A percentile compares a stretch with the other conserved stretches of the same genome.
These are phyloP conservation scores for Penicillium diatomitis DNA, from an alignment of 495 filamentous ascomycete genomes.

Conservation along the genomic window DNA sequence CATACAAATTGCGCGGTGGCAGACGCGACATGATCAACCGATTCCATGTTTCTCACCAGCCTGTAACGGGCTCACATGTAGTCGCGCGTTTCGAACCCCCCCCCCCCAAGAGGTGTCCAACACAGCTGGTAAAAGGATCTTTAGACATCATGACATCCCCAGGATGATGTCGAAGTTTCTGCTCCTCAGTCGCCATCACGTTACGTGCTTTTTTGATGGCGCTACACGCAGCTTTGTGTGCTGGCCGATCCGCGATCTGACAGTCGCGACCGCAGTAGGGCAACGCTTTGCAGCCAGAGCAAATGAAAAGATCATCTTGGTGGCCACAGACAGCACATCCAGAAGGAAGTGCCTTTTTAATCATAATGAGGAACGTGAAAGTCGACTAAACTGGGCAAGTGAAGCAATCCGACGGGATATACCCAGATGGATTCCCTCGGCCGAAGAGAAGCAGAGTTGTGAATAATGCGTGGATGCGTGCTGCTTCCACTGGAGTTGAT, in stretches of 20 bases:
- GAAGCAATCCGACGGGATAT: not conserved
- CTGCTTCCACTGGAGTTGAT: no score
- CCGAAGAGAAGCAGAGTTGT: no score
- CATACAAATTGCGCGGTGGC: constrained; percentile 25
- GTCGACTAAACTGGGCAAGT: not conserved
- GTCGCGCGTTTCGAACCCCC: constrained; percentile 22
- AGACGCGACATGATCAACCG: constrained; percentile 25
- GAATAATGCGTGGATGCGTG: no score
- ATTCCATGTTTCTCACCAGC: constrained; percentile 18
- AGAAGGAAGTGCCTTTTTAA: not conserved
- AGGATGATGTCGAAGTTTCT: constrained; percentile 19
- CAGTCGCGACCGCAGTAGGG: constrained; percentile 40
- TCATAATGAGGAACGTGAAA: not conserved
- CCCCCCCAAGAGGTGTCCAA: constrained; percentile 34
- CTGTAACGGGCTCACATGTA: constrained; percentile 35
- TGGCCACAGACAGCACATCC: constrained; percentile 13
- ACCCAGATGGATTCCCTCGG: not conserved
- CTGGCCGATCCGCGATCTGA: constrained; percentile 26
- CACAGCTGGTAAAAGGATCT: constrained; percentile 24
- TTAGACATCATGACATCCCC: constrained; percentile 12
- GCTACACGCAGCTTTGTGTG: constrained; percentile 37
- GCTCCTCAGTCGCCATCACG: constrained; percentile 23
- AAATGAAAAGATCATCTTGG: constrained; percentile 17
- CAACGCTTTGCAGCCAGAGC: constrained; percentile 33
- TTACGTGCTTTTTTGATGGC: constrained; percentile 17